Evolutionary conservation across 257 asterid genomes (phyloP), one percentile per base, ranked within the genome.

Genomic region (Jacaranda copaia): DNA sequence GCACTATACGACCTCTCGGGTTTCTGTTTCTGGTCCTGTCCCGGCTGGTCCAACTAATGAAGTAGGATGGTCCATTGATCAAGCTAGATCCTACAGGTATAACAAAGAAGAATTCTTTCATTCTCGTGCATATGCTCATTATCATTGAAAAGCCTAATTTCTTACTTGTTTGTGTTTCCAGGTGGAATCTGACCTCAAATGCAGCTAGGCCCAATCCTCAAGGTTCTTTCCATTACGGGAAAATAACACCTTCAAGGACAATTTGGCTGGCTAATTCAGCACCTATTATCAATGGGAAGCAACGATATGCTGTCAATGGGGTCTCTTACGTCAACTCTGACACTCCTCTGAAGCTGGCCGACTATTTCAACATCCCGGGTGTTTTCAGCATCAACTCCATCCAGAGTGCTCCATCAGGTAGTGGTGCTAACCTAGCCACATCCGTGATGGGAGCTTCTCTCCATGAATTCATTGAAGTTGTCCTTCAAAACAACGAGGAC

Each of bases 141-240:
- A 42, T 11, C 20, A n/a, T 53, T 6, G 12, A 4, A 4, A 45
- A 45, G 57, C 55, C 58, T 69, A 15, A 61, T 38, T 7, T 39
- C 8, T 63, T 35, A 8, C 16, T 32, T 73, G 32, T 65, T 55
- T 25, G 5, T 40, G 8, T 80, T 85, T 25, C 82, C 78, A 96
- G 99, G 92, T 90, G 99, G 98, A 96, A 96, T 77, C 81, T 96
- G 85, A 96, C 98, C 70, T 78, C 97, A 57, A 96, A 96, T 70
- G 98, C 99, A 66, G 99, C 99, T 2, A 93, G 99, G 91, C 99
- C 99, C 4, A 96, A 96, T 40, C 99, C 99, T 32, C 97, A 93
- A 79, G 99, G 99, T 0, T 91, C 99, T 13, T 96, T 85, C 87
- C 99, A 93, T 70, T 93, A 96, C 5, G 99, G 99, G 42, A 78